These are phyloP conservation scores for Boeremia lycopersici DNA, from an alignment of 2,329 filamentous ascomycete species.

Conservation along the genomic window DNA sequence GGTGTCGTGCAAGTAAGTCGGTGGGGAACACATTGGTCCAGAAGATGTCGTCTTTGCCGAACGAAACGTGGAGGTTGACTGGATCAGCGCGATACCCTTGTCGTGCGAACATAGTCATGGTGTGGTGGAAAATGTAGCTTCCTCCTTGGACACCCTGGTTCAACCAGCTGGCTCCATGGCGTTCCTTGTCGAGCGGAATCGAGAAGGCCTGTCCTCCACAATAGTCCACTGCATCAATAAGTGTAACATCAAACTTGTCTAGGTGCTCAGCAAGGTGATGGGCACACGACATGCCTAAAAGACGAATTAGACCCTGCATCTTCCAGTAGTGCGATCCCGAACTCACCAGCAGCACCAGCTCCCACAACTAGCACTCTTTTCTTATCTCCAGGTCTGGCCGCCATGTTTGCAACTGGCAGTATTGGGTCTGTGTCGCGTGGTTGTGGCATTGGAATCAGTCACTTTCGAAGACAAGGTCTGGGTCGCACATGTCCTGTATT, in stretches of 20 bases:
- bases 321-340: not conserved
- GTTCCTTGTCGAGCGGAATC: constrained; percentile 60
- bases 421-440: constrained; percentile 38
- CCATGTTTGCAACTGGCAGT: constrained; percentile 42
- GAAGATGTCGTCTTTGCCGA: constrained; percentile 67
- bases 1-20: constrained; percentile 61
- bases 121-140: constrained; percentile 70
- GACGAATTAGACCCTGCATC: not conserved
- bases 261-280: constrained; percentile 69
- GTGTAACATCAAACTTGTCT: constrained; percentile 68
- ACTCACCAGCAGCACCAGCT: constrained; percentile 49
- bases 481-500: constrained; percentile 5
- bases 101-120: constrained; percentile 67
- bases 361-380: constrained; percentile 50
- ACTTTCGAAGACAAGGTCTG: not conserved
- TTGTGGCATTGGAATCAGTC: constrained; percentile 23
- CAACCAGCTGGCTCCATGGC: constrained; percentile 64
- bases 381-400: constrained; percentile 33
- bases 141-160: constrained; percentile 70
- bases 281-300: constrained; percentile 66
- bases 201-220: constrained; percentile 67
- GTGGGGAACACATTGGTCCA: constrained; percentile 71
- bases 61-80: constrained; percentile 60
- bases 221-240: constrained; percentile 59
- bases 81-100: constrained; percentile 63